Evolutionary conservation across 1,284 basidiomycete genomes (phyloP), one percentile per base, ranked within the genome.

Genomic region (Heterobasidion parviporum): DNA sequence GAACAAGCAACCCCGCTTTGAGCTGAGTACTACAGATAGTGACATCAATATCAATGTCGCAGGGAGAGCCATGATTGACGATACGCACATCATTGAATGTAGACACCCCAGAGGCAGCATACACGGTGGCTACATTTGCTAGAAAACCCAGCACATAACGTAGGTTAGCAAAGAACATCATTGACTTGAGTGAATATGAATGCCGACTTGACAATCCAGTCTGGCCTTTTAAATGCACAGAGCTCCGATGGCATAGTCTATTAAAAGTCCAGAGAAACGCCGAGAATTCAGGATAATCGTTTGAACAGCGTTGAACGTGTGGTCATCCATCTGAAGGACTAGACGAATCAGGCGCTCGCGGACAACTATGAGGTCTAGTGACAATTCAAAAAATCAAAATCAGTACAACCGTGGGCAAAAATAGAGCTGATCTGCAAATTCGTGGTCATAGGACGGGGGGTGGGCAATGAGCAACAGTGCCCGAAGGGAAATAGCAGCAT

Each of bases 81-180:
- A 62, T 14, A 60, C 63, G 3, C 60, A 72, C 59, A 61, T 72
- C 56, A 60, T 73, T 63, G 70, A 65, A 61, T 57, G 72, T 52
- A 55, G 71, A 57, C 56, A 73, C 62, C 0, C 62, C 60, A 2
- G 62, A 50, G 1, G 64, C 64, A 2, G 62, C 62, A 4, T 33
- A 20, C 8, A 57, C 59, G 4, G 41, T 34, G 20, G 16, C 32
- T 6, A 50, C 34, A 1, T 10, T 0, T 6, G 15, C 14, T 15
- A 52, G 18, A 8, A 41, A 7, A 18, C 14, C 34, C 7, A 52
- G 34, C 6, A n/a, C 20, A n/a, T 5, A 26, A 8, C 38, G 12
- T 2, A 8, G 2, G n/a, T 12, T 41, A n/a, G n/a, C 38, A 41
- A n/a, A 41, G n/a, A 41, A 6, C 38, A 12, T 41, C 7, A 41